Percentiles rank a stretch among this genome's conserved stretches.
Evolutionary conservation across 2,329 filamentous ascomycete species (phyloP).

Genomic region (Colletotrichum eleusines): DNA sequence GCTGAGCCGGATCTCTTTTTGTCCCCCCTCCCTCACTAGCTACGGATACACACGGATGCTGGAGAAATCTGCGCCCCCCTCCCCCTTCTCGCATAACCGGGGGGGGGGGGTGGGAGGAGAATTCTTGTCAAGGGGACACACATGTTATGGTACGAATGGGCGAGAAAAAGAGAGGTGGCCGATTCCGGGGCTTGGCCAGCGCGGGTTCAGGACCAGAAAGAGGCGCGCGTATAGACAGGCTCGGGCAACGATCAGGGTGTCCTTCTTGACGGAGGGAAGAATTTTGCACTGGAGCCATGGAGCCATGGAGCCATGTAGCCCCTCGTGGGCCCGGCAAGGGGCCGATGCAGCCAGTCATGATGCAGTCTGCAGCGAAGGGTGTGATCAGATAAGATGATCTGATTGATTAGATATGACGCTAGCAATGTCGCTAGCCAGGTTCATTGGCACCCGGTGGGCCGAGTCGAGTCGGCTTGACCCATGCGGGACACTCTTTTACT

Average conservation of each 20-base stretch:
- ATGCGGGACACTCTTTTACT: conserved; percentile 9
- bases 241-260: conserved; percentile 21
- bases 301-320: not conserved
- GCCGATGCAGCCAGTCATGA: conserved; percentile 26
- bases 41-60: not conserved
- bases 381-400: conserved; percentile 42
- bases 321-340: conserved; percentile 27
- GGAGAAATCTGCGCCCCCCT: not conserved
- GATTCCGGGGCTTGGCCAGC: conserved; percentile 29
- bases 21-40: conserved; percentile 6
- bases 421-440: conserved; percentile 31
- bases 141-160: conserved; percentile 10
- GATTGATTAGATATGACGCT: conserved; percentile 41
- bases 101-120: too few species aligned
- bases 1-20: conserved; percentile 25
- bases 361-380: conserved; percentile 21
- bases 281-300: conserved; percentile 25
- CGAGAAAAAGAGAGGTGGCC: conserved; percentile 8
- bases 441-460: conserved; percentile 23
- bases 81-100: not conserved
- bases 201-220: conserved; percentile 21
- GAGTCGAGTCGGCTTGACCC: not conserved
- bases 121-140: conserved; percentile 9
- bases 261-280: conserved; percentile 21
- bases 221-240: conserved; percentile 18